A percentile compares a stretch with the other conserved stretches of the same genome.
These are phyloP conservation scores for Citrus hindsii DNA, from an alignment of 345 rosid species.

Conservation along the genomic window DNA sequence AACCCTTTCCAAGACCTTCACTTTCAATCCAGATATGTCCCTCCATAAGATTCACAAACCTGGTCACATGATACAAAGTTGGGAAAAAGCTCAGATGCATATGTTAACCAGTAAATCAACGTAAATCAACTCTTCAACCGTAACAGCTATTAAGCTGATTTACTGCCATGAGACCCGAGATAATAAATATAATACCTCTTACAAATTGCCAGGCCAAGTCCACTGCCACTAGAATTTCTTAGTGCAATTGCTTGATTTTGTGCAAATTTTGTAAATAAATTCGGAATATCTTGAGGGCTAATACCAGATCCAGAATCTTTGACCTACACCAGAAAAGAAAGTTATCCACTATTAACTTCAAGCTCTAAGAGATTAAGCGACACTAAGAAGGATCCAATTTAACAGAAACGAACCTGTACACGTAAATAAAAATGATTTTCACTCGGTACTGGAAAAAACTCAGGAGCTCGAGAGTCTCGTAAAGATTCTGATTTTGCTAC, in stretches of 20 bases:
- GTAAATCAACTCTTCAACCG: not conserved
- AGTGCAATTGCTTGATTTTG: conserved; percentile 64
- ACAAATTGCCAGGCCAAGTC: conserved; percentile 98
- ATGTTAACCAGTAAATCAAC: not conserved
- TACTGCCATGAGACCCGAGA: not conserved
- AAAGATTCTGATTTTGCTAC: conserved; percentile 67
- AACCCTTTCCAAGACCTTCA: conserved; percentile 94
- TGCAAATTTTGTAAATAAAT: conserved; percentile 84
- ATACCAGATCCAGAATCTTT: conserved; percentile 89
- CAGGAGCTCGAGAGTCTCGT: conserved; percentile 63
- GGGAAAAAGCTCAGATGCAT: not conserved
- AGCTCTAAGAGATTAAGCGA: not conserved
- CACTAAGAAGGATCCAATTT: not conserved
- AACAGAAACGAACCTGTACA: conserved; percentile 66
- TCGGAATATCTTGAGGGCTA: conserved; percentile 85
- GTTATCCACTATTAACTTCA: conserved; percentile 1
- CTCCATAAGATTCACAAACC: conserved; percentile 97
- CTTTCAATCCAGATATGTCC: conserved; percentile 98
- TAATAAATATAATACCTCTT: conserved; percentile 55
- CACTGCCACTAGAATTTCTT: conserved; percentile 78
- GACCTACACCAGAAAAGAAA: conserved; percentile 49
- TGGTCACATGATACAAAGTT: conserved; percentile 28
- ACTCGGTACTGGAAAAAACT: conserved; percentile 54
- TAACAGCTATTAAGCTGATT: not conserved
- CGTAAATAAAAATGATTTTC: conserved; percentile 80